These are phyloP conservation scores for Ascocoryne sarcoides DNA, from an alignment of 2,329 filamentous ascomycete species.

Conservation along the genomic window DNA sequence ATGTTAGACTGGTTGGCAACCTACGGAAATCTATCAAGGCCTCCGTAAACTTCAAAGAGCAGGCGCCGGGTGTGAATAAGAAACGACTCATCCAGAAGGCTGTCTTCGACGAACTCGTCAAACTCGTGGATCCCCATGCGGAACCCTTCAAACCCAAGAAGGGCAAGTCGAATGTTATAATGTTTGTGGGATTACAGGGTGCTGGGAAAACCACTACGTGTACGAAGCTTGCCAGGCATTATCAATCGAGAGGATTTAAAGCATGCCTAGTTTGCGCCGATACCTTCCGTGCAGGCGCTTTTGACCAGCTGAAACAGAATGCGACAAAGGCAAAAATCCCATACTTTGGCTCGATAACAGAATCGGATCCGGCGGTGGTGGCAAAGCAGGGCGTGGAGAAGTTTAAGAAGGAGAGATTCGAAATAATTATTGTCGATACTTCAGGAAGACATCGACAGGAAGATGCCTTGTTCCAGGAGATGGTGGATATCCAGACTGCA, in stretches of 20 bases:
- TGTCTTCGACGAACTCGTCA: slow-evolving; percentile 93
- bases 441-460: slow-evolving; percentile 93
- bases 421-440: slow-evolving; percentile 97
- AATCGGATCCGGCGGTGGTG: slow-evolving; percentile 90
- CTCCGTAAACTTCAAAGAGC: slow-evolving; percentile 89
- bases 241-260: slow-evolving; percentile 87
- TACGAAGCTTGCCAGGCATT: slow-evolving; percentile 92
- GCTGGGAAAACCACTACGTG: slow-evolving; percentile 97
- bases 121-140: slow-evolving; percentile 89
- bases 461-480: slow-evolving; percentile 89
- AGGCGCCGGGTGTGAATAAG: slow-evolving; percentile 90
- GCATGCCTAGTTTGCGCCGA: slow-evolving; percentile 93
- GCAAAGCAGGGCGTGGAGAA: slow-evolving; percentile 94
- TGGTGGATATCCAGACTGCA: slow-evolving; percentile 90
- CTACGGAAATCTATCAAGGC: slow-evolving; percentile 88
- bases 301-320: slow-evolving; percentile 98
- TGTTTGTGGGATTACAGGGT: slow-evolving; percentile 98
- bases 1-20: slow-evolving; percentile 83
- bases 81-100: slow-evolving; percentile 96
- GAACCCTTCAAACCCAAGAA: slow-evolving; percentile 97
- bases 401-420: slow-evolving; percentile 97
- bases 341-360: slow-evolving; percentile 93
- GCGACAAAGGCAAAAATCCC: slow-evolving; percentile 98
- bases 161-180: slow-evolving; percentile 92
- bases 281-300: slow-evolving; percentile 96